phyloP scores from a whole-genome alignment of 2,329 filamentous ascomycete species.

The Arachnomyces sp. region DNA sequence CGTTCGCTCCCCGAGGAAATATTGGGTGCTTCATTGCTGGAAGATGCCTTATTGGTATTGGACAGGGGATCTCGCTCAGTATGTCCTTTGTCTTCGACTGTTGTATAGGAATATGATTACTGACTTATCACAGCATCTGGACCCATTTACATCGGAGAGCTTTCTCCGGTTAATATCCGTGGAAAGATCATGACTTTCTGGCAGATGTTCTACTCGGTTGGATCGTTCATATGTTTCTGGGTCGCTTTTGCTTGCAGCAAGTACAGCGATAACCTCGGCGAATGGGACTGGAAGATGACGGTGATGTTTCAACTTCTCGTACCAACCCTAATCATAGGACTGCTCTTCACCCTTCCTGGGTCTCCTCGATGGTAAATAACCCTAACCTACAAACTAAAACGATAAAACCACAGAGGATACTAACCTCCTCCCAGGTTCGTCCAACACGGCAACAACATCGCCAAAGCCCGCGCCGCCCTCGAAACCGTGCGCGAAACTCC shows the following conservation, averaged over 20 bases:
- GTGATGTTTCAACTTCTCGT: constrained; percentile 67
- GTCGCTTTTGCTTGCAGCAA: constrained; percentile 58
- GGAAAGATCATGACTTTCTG: constrained; percentile 63
- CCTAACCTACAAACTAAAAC: neutral
- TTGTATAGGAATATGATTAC: neutral
- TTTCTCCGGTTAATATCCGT: constrained; percentile 57
- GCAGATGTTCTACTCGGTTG: constrained; percentile 61
- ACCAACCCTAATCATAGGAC: constrained; percentile 53
- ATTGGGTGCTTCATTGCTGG: constrained; percentile 62
- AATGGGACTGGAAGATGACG: constrained; percentile 69
- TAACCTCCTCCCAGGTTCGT: constrained; percentile 33
- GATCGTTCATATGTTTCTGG: constrained; percentile 59
- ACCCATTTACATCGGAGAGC: constrained; percentile 64
- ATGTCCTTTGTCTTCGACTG: constrained; percentile 16
- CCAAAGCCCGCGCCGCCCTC: constrained; percentile 53
- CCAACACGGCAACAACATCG: constrained; percentile 52
- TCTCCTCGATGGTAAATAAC: constrained; percentile 55
- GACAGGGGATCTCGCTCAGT: constrained; percentile 61
- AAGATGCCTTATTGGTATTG: constrained; percentile 61
- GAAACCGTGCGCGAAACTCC: constrained; percentile 56
- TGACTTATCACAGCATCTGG: constrained; percentile 45
- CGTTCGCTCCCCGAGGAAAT: constrained; percentile 54
- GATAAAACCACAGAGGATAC: constrained; percentile 1
- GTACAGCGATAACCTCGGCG: constrained; percentile 49
- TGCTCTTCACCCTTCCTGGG: constrained; percentile 61